Percentiles rank a stretch among this genome's conserved stretches.
Evolutionary conservation across 73 alveolate genomes (phyloP).

Genomic region (Paramecium biaurelia): DNA sequence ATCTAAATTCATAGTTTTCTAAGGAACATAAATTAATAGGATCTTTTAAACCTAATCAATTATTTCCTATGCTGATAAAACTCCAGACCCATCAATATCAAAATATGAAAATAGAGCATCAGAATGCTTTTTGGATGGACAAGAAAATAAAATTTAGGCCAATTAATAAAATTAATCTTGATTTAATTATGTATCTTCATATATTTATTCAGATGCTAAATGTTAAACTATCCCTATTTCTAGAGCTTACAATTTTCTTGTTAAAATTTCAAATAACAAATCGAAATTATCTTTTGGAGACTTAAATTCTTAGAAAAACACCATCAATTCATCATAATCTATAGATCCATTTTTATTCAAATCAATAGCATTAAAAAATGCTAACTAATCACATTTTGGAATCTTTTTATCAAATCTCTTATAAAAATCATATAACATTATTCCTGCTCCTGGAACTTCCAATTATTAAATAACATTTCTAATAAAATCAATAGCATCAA

Average conservation of each 20-base stretch:
- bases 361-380: constrained; percentile 51
- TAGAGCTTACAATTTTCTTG: constrained; percentile 47
- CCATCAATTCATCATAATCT: constrained; percentile 59
- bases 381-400: constrained; percentile 44
- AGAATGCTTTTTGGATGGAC: constrained; percentile 31
- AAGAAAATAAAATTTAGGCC: constrained; percentile 2
- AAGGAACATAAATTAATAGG: background rate
- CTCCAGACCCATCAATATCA: constrained; percentile 1
- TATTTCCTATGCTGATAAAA: background rate
- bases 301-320: constrained; percentile 39
- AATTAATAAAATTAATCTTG: background rate
- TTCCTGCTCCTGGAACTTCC: constrained; percentile 26
- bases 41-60: background rate
- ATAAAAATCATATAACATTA: background rate
- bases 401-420: constrained; percentile 40
- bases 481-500: constrained; percentile 11
- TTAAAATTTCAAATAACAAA: constrained; percentile 22
- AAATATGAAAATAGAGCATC: constrained; percentile 27
- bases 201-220: constrained; percentile 15
- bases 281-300: background rate
- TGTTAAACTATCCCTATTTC: constrained; percentile 5
- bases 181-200: background rate
- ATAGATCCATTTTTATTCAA: constrained; percentile 59
- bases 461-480: background rate
- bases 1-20: background rate